Evolutionary conservation across 257 asterid species (phyloP).

Genomic region (Nicotiana attenuata): DNA sequence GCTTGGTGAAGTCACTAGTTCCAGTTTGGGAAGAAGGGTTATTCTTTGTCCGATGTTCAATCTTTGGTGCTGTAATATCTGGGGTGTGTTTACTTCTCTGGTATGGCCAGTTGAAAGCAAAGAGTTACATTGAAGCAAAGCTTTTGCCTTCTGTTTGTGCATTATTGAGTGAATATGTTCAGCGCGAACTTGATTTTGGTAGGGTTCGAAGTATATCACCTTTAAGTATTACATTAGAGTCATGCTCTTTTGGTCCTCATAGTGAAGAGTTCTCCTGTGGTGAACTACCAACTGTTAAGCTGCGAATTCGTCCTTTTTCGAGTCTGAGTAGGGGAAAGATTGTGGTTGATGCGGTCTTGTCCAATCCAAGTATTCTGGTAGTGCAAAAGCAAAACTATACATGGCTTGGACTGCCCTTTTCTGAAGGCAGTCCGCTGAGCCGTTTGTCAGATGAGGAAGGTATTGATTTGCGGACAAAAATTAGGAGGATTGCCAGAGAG

Average conservation of each 20-base stretch:
- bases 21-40: conserved; percentile 91
- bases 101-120: conserved; percentile 81
- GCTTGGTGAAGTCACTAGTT: conserved; percentile 51
- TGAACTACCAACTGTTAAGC: conserved; percentile 73
- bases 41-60: conserved; percentile 74
- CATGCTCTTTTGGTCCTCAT: conserved; percentile 90
- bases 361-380: conserved; percentile 70
- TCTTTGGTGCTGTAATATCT: conserved; percentile 71
- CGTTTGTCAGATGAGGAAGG: conserved; percentile 88
- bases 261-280: conserved; percentile 89
- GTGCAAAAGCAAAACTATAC: conserved; percentile 78
- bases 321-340: conserved; percentile 88
- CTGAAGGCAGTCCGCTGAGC: conserved; percentile 56
- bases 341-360: conserved; percentile 81
- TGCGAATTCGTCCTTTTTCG: conserved; percentile 82
- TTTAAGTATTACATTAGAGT: conserved; percentile 83
- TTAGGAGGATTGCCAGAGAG: conserved; percentile 80
- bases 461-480: conserved; percentile 81
- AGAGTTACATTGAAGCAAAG: conserved; percentile 63
- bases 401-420: conserved; percentile 89
- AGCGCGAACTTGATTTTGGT: conserved; percentile 88
- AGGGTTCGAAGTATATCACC: conserved; percentile 86
- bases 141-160: conserved; percentile 79
- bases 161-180: conserved; percentile 56
- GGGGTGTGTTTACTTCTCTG: conserved; percentile 77